Base-by-base conservation (phyloP, 768 basidiomycete species). In the Trametes villosa region DNA sequence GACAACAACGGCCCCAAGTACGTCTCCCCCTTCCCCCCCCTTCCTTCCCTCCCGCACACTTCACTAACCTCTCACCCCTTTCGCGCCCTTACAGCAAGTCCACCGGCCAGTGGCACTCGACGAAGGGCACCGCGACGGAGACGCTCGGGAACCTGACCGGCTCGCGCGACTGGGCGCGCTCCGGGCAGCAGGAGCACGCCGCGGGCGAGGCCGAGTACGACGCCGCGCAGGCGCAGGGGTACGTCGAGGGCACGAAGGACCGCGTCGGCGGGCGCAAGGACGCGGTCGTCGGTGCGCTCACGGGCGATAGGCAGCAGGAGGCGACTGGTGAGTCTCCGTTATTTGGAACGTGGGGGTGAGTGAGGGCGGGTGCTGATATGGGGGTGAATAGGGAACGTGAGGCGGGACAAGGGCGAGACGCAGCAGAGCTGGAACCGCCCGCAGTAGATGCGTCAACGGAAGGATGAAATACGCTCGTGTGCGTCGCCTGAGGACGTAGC, bases 231-330 rank as follows among this genome's bases (percentile, higher is more conserved):
- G 76, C 77, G 20, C 74, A 86, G 68, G 78, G 75, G 13, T 86
- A 79, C 63, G 77, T 69, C 6, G 78, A 86, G 48, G 85, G 85
- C 22, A 68, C 71, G 0, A 8, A 68, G 4, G 85, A 86, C 57
- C 78, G 77, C 55, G 34, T 79, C 3, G 69, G 64, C 1, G 85
- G 86, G 33, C 83, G 83, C 72, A 81, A 82, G 59, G 84, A 86
- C 55, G 68, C 81, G 46, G 72, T 86, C 31, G 75, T 83, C 31
- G 85, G 85, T 30, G 81, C 85, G 8, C 62, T 87, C 46, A 78
- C 74, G n/a, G 86, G 84, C 26, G 86, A 86, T 69, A 75, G 78
- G 64, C 40, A 70, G 20, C 81, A 85, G 69, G 77, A 87, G 70
- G 56, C 62, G 9, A 13, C 75, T n/a, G 85, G 86, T 83, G 57